phyloP scores from a whole-genome alignment of 192 early-diverging fungal species.

The Coemansia sp. region DNA sequence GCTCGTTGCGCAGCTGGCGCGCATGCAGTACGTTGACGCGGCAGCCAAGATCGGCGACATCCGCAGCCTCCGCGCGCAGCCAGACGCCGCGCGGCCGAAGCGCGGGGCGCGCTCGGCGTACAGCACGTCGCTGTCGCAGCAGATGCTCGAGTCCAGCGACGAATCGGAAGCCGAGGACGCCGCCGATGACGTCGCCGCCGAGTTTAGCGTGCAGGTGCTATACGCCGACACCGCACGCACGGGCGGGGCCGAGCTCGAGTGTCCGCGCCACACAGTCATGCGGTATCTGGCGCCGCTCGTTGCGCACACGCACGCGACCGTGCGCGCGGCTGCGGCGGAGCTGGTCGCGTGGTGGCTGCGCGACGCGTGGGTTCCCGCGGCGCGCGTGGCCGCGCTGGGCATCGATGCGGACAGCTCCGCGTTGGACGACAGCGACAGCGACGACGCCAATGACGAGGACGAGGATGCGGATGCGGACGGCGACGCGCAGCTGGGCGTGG shows the following conservation, averaged over 20 bases:
- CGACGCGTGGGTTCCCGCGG: slow-evolving; percentile 46
- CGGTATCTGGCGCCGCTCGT: slow-evolving; percentile 65
- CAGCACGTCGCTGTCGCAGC: slow-evolving; percentile 44
- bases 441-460: slow-evolving; percentile 8
- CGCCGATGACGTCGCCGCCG: not conserved
- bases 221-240: slow-evolving; percentile 8
- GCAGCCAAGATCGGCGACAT: slow-evolving; percentile 30
- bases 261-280: slow-evolving; percentile 54
- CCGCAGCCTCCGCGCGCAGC: slow-evolving; percentile 7
- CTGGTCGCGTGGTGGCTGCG: slow-evolving; percentile 56
- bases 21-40: slow-evolving; percentile 32
- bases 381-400: slow-evolving; percentile 24
- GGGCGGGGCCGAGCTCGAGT: slow-evolving; percentile 44
- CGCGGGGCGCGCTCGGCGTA: slow-evolving; percentile 24
- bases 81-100: not conserved
- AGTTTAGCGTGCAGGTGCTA: slow-evolving; percentile 16
- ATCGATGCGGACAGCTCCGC: slow-evolving; percentile 8
- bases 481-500: slow-evolving; percentile 8
- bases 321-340: slow-evolving; percentile 65
- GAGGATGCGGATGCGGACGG: slow-evolving; percentile 11
- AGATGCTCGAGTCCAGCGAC: slow-evolving; percentile 45
- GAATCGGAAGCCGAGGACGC: slow-evolving; percentile 2
- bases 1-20: slow-evolving; percentile 29
- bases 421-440: slow-evolving; percentile 4
- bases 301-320: slow-evolving; percentile 64